A percentile compares a stretch with the other conserved stretches of the same genome.
phyloP scores from a whole-genome alignment of 2,329 filamentous ascomycete genomes.

The Daldinia sp. region DNA sequence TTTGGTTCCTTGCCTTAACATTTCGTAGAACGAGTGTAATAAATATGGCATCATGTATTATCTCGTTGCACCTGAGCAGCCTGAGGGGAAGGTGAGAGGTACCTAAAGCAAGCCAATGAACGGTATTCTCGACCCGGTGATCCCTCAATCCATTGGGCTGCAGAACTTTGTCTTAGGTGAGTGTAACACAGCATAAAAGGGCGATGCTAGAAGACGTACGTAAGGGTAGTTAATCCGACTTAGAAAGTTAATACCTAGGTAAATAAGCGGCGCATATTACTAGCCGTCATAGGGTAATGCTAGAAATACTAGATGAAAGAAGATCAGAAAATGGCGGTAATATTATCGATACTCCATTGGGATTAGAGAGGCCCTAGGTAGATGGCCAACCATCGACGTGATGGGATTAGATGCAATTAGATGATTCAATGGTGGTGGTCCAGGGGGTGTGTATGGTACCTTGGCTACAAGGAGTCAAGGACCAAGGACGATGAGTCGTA shows the following conservation, averaged over 20 bases:
- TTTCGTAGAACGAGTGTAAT: conserved; percentile 26
- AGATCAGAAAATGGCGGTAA: conserved; percentile 38
- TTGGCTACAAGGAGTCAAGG: background rate
- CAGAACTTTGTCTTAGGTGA: conserved; percentile 41
- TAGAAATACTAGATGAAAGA: conserved; percentile 14
- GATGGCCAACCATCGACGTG: conserved; percentile 17
- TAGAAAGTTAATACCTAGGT: conserved; percentile 12
- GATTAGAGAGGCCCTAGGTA: conserved; percentile 15
- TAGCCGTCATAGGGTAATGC: conserved; percentile 28
- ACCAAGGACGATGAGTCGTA: conserved; percentile 2
- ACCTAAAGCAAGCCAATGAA: conserved; percentile 27
- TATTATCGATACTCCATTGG: conserved; percentile 25
- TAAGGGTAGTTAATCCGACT: conserved; percentile 23
- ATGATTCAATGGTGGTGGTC: conserved; percentile 12
- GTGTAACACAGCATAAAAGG: conserved; percentile 37
- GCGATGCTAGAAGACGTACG: conserved; percentile 23
- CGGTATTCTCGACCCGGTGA: conserved; percentile 24
- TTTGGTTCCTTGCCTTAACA: conserved; percentile 13
- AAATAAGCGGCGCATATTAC: conserved; percentile 21
- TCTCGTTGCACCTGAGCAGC: conserved; percentile 33
- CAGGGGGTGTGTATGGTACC: conserved; percentile 1
- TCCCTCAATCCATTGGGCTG: conserved; percentile 39
- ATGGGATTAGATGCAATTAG: conserved; percentile 28
- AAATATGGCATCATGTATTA: conserved; percentile 27
- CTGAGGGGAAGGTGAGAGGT: conserved; percentile 15